Percentiles rank a stretch among this genome's conserved stretches.
Conservation (phyloP, 208 protist genomes). For the Trypanosoma caninum region DNA sequence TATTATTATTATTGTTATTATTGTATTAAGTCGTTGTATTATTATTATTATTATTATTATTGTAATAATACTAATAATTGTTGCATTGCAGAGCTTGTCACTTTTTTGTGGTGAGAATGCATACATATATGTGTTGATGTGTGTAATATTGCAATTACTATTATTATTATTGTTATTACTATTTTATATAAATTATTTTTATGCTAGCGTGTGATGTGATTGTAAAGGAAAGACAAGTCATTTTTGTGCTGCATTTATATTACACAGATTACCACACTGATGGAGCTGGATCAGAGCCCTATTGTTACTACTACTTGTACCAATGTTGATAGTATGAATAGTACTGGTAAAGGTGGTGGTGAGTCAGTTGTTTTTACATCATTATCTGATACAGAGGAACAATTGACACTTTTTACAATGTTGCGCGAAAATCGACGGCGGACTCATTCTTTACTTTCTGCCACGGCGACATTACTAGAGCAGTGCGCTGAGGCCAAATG, state of each 20-base stretch:
- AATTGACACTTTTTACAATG: slow-evolving; percentile 12
- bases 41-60: no score
- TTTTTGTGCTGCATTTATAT: not conserved
- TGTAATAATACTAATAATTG: not conserved
- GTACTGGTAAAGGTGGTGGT: not conserved
- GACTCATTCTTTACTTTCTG: slow-evolving; percentile 6
- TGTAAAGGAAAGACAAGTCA: no score
- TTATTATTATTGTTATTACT: slow-evolving; percentile 4
- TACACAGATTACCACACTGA: not conserved
- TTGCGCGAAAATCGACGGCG: not conserved
- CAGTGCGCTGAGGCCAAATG: slow-evolving; percentile 8
- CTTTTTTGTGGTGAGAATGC: not conserved
- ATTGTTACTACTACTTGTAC: not conserved
- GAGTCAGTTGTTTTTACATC: not conserved
- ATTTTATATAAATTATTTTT: not conserved
- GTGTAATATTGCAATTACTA: not conserved
- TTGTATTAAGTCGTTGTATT: not conserved
- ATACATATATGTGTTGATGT: not conserved
- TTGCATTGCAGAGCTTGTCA: not conserved
- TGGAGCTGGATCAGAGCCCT: not conserved
- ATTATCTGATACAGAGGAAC: not conserved
- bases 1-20: not conserved
- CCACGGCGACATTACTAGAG: slow-evolving; percentile 2
- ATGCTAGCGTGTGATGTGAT: no score
- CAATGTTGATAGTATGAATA: not conserved